Percentiles rank a stretch among this genome's conserved stretches.
These are phyloP conservation scores for Lentinula sp. DNA, from an alignment of 768 basidiomycete species.

Conservation along the genomic window DNA sequence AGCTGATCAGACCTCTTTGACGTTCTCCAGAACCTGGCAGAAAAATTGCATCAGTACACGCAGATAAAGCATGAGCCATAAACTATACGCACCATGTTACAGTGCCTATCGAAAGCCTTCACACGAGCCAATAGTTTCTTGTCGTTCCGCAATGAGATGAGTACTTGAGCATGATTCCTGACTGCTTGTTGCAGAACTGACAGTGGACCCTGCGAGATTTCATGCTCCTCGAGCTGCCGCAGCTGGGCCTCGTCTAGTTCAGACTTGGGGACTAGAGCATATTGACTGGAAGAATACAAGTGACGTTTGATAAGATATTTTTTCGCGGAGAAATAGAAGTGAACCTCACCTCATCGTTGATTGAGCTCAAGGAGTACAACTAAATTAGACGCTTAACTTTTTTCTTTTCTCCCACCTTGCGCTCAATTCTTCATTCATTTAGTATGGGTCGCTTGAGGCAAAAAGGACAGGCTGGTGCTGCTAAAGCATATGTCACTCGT, in stretches of 20 bases:
- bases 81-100: slow-evolving; percentile 73
- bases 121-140: slow-evolving; percentile 94
- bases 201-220: slow-evolving; percentile 96
- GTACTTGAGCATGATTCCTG: slow-evolving; percentile 35
- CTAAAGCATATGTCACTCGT: slow-evolving; percentile 88
- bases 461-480: slow-evolving; percentile 89
- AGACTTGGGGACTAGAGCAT: slow-evolving; percentile 92
- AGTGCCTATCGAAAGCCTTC: slow-evolving; percentile 98
- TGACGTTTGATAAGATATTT: background rate
- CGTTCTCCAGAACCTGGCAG: slow-evolving; percentile 87
- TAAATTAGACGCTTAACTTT: slow-evolving; percentile 5
- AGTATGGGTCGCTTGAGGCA: slow-evolving; percentile 71
- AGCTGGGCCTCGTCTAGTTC: slow-evolving; percentile 97
- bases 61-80: background rate
- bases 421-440: background rate
- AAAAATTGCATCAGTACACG: background rate
- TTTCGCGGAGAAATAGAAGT: background rate
- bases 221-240: slow-evolving; percentile 93
- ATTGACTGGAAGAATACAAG: slow-evolving; percentile 60
- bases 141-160: slow-evolving; percentile 96
- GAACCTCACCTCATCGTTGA: slow-evolving; percentile 2
- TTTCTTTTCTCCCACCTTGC: background rate
- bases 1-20: slow-evolving; percentile 72
- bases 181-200: slow-evolving; percentile 97
- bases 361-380: background rate